Evolutionary conservation across 208 protist species (phyloP), one percentile per base, ranked within the genome.

Genomic region (Crithidia fasciculata): DNA sequence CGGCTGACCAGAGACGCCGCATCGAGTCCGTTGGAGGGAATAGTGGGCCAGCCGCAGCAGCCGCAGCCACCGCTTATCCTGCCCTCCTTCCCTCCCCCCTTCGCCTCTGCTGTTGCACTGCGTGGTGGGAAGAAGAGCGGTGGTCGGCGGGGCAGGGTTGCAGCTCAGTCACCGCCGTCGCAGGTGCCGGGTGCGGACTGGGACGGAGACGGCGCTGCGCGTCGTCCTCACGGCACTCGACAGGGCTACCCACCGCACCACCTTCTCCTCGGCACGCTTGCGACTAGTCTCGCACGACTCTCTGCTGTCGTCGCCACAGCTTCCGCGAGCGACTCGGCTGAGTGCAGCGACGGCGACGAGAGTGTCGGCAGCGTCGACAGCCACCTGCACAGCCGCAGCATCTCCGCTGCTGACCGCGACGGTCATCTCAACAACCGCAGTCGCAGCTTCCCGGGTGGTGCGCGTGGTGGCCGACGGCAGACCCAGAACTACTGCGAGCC

Each of bases 281-380:
- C 65, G 16, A 66, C 70, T 2, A 72, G 63, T 36, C 57, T 81
- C 28, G 76, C 76, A 19, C 57, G 69, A 10, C 56, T 76, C 18
- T 76, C 76, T 2, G 52, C 28, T n/a, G 44, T 76, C 10, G 63
- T 66, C 13, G 56, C 39, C 15, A 28, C 28, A 1, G 28, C 28
- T 28, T 54, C 56, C 2, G n/a, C 56, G 9, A 66, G 39, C 57
- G 63, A 72, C 50, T 54, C 63, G 15, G 69, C 62, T 41, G 71
- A 55, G 39, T 52, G 54, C 41, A 61, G 70, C 65, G 70, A 39
- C 72, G 54, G 10, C 15, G 40, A 40, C 47, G 36, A 44, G 8
- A 43, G 18, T 15, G 55, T 19, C 12, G 53, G 36, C 67, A 55
- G 65, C 57, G 53, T 40, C 47, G 47, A 65, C 15, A 36, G 54